Evolutionary conservation across 176 grass and related monocot genomes (phyloP).

Genomic region (Thalia dealbata): DNA sequence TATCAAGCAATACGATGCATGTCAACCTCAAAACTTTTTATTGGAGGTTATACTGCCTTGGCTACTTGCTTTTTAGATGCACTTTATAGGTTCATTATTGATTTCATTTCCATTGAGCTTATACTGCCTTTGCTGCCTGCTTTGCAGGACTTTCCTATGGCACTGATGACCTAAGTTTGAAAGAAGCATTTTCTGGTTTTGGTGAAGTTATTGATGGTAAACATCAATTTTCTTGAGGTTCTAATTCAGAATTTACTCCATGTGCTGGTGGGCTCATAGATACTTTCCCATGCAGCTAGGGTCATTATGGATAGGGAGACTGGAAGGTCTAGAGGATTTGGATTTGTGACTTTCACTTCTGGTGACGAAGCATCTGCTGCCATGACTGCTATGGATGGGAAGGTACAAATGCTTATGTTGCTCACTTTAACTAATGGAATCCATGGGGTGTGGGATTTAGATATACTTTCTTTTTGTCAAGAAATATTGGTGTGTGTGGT

Average conservation of each 20-base stretch:
- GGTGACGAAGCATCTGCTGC: constrained; percentile 58
- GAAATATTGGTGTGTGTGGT: neutral
- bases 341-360: constrained; percentile 64
- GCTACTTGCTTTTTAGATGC: no score
- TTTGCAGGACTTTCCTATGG: constrained; percentile 54
- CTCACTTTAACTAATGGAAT: neutral
- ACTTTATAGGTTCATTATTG: neutral
- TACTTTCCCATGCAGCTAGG: constrained; percentile 35
- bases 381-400: constrained; percentile 67
- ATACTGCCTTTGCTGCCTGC: neutral
- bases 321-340: constrained; percentile 74
- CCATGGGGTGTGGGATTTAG: no score
- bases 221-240: neutral
- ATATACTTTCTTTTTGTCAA: neutral
- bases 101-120: neutral
- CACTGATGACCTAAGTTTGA: constrained; percentile 63
- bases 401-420: constrained; percentile 31
- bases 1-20: constrained; percentile 72
- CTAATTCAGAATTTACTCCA: neutral
- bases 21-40: constrained; percentile 85
- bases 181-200: constrained; percentile 48
- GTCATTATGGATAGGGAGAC: constrained; percentile 63
- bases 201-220: constrained; percentile 81
- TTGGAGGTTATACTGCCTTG: constrained; percentile 40
- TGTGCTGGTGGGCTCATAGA: neutral